phyloP scores from a whole-genome alignment of 495 filamentous ascomycete species.

The Penicillium riverlandense region DNA sequence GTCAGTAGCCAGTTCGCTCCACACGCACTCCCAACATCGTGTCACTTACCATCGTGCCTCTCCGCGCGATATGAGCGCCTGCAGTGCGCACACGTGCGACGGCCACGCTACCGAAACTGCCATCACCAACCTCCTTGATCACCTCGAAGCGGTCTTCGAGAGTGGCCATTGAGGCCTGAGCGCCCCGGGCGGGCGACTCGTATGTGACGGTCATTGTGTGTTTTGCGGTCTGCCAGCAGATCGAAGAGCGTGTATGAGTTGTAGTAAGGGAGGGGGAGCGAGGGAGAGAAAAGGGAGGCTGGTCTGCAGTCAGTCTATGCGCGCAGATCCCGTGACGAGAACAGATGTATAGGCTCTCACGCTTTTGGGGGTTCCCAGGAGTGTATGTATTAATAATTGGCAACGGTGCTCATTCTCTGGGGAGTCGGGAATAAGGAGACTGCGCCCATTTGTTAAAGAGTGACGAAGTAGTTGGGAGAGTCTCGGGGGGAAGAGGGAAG shows the following conservation, averaged over 20 bases:
- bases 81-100: constrained; percentile 85
- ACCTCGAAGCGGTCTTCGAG: constrained; percentile 91
- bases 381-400: neutral
- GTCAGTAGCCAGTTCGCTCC: constrained; percentile 6
- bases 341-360: too few species aligned
- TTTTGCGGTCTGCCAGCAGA: constrained; percentile 42
- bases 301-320: too few species aligned
- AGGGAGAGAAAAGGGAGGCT: neutral
- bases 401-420: neutral
- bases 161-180: constrained; percentile 41
- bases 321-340: too few species aligned
- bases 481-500: neutral
- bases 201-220: constrained; percentile 62
- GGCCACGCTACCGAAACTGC: constrained; percentile 94
- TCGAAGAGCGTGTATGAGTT: constrained; percentile 16
- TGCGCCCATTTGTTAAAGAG: constrained; percentile 16
- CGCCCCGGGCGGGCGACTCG: constrained; percentile 52
- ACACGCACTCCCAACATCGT: neutral
- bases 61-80: constrained; percentile 78
- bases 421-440: constrained; percentile 1
- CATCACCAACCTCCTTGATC: constrained; percentile 96
- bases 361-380: neutral
- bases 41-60: constrained; percentile 76
- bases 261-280: constrained; percentile 3
- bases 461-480: constrained; percentile 20